These are phyloP conservation scores for Taphrina populina DNA, from an alignment of 1,139 yeast species.

Conservation along the genomic window DNA sequence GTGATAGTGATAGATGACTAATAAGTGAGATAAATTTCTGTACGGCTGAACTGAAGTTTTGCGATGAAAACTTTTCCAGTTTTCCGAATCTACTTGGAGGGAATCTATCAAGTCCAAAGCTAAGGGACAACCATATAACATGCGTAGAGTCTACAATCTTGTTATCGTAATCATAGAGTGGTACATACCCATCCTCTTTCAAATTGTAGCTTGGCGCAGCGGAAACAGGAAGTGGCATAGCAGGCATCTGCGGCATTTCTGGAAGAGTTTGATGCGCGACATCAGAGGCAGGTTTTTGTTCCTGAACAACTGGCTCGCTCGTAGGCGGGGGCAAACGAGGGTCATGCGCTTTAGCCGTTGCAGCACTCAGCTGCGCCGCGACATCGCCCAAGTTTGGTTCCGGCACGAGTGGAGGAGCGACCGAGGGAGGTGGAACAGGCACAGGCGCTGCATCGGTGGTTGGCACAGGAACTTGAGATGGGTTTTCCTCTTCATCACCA, in stretches of 20 bases:
- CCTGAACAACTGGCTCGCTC: constrained; percentile 2
- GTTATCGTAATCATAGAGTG: constrained; percentile 15
- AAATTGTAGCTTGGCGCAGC: constrained; percentile 18
- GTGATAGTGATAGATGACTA: constrained; percentile 9
- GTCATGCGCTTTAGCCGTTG: constrained; percentile 14
- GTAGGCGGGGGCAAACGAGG: constrained; percentile 1
- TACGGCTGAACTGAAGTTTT: neutral
- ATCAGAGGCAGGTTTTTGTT: neutral
- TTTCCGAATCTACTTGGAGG: constrained; percentile 2
- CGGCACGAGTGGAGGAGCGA: neutral
- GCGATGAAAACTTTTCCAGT: too few species aligned
- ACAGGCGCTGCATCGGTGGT: constrained; percentile 13
- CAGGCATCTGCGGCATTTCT: constrained; percentile 23
- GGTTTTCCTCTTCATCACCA: constrained; percentile 45
- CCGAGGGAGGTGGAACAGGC: constrained; percentile 19
- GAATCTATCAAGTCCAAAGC: constrained; percentile 12
- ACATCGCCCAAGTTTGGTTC: constrained; percentile 7
- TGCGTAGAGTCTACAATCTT: neutral
- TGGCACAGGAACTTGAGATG: constrained; percentile 17
- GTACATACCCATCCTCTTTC: constrained; percentile 41
- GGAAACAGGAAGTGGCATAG: constrained; percentile 29
- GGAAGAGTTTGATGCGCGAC: constrained; percentile 17
- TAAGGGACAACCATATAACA: constrained; percentile 14
- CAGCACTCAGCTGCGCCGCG: constrained; percentile 25
- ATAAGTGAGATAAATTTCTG: neutral